Conservation (phyloP, 2,329 filamentous ascomycete species). For the Calonectria ilicicola region DNA sequence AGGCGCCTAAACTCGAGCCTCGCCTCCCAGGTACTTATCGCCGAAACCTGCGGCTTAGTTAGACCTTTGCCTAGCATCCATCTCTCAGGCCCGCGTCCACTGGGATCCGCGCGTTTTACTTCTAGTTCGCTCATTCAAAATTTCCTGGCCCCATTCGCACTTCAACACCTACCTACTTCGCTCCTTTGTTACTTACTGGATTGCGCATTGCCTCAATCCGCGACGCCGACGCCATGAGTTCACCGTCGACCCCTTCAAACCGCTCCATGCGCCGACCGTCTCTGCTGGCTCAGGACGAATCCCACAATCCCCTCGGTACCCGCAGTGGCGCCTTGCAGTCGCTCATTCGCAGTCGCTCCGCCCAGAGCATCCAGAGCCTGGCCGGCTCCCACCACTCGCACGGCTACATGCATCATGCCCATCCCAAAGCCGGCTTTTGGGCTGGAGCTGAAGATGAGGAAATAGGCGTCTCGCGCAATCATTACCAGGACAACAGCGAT, state of each 20-base stretch:
- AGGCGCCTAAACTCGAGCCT: slow-evolving; percentile 3
- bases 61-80: not conserved
- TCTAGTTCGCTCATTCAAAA: not conserved
- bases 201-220: not conserved
- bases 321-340: slow-evolving; percentile 53
- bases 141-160: not conserved
- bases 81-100: slow-evolving; percentile 2
- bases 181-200: slow-evolving; percentile 25
- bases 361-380: slow-evolving; percentile 48
- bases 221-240: slow-evolving; percentile 41
- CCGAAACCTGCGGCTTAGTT: not conserved
- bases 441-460: slow-evolving; percentile 49
- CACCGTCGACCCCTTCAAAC: slow-evolving; percentile 44
- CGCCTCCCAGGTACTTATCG: not conserved
- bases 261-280: slow-evolving; percentile 46
- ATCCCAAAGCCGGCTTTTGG: slow-evolving; percentile 36
- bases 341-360: slow-evolving; percentile 53
- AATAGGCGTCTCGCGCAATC: slow-evolving; percentile 31
- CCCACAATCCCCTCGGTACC: slow-evolving; percentile 49
- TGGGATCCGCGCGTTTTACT: not conserved
- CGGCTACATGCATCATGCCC: slow-evolving; percentile 9
- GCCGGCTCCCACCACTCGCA: slow-evolving; percentile 37
- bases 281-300: slow-evolving; percentile 48
- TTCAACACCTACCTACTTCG: not conserved
- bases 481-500: slow-evolving; percentile 50